Conservation (phyloP, 2,329 filamentous ascomycete species). For the Hypoxylon sp. region DNA sequence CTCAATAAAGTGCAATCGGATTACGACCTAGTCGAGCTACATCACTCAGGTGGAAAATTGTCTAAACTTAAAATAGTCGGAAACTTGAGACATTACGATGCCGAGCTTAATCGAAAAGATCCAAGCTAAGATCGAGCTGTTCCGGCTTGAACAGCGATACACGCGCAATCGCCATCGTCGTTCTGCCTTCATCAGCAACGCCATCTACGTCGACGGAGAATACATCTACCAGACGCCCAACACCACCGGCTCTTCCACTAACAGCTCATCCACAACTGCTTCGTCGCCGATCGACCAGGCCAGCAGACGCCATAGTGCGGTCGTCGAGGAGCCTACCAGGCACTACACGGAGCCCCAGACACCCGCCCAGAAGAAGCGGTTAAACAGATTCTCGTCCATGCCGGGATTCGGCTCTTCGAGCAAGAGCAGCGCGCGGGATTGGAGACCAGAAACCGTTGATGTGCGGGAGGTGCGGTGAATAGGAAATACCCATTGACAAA, state of each 20-base stretch:
- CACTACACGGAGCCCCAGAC: conserved; percentile 56
- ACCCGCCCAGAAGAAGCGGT: conserved; percentile 59
- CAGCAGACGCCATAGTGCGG: conserved; percentile 45
- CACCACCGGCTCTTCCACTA: conserved; percentile 70
- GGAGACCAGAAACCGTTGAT: conserved; percentile 55
- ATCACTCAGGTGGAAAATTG: conserved; percentile 4
- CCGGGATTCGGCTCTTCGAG: conserved; percentile 65
- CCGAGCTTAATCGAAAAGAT: conserved; percentile 71
- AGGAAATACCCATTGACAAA: not conserved
- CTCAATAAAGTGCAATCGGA: conserved; percentile 24
- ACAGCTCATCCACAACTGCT: conserved; percentile 54
- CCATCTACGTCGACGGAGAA: conserved; percentile 94
- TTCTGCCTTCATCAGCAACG: conserved; percentile 89
- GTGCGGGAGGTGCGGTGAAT: conserved; percentile 45
- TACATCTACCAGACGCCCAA: conserved; percentile 83
- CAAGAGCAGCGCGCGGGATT: conserved; percentile 58
- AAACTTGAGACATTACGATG: conserved; percentile 46
- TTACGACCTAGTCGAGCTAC: conserved; percentile 2
- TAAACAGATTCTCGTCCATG: conserved; percentile 71
- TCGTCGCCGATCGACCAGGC: conserved; percentile 46
- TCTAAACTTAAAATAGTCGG: not conserved
- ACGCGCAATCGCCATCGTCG: conserved; percentile 88
- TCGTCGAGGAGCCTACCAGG: conserved; percentile 50
- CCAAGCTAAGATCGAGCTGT: conserved; percentile 85
- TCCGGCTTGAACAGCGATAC: conserved; percentile 95